Percentiles rank a stretch among this genome's conserved stretches.
These are phyloP conservation scores for Pseudocercospora crystallina DNA, from an alignment of 2,329 filamentous ascomycete species.

Conservation along the genomic window DNA sequence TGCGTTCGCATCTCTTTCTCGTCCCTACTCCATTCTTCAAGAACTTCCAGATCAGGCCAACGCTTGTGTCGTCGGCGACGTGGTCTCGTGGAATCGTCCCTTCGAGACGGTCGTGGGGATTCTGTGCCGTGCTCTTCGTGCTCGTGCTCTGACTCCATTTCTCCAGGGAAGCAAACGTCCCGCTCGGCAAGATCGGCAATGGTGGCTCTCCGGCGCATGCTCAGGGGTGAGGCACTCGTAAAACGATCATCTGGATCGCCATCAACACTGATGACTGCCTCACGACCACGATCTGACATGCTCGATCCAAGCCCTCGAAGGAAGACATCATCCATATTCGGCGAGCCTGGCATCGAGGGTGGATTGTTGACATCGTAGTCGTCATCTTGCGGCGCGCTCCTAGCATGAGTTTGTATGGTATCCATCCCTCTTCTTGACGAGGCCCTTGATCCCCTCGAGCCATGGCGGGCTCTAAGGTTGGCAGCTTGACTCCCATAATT, in stretches of 20 bases:
- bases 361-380: slow-evolving; percentile 63
- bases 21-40: slow-evolving; percentile 86
- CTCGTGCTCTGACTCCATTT: slow-evolving; percentile 51
- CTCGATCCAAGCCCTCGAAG: slow-evolving; percentile 62
- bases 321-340: slow-evolving; percentile 64
- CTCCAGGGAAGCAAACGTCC: slow-evolving; percentile 89
- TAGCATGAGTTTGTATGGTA: slow-evolving; percentile 13
- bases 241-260: slow-evolving; percentile 31
- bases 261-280: slow-evolving; percentile 54
- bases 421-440: slow-evolving; percentile 23
- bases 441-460: slow-evolving; percentile 27
- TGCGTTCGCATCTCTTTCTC: slow-evolving; percentile 81
- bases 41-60: slow-evolving; percentile 81
- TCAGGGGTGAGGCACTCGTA: slow-evolving; percentile 42
- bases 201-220: slow-evolving; percentile 48
- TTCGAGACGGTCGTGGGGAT: slow-evolving; percentile 11
- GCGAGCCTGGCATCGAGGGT: slow-evolving; percentile 61
- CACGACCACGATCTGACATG: slow-evolving; percentile 40
- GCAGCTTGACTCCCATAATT: slow-evolving; percentile 31
- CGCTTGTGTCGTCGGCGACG: slow-evolving; percentile 64
- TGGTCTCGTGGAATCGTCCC: slow-evolving; percentile 20
- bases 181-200: slow-evolving; percentile 68
- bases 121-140: slow-evolving; percentile 49
- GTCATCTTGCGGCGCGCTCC: slow-evolving; percentile 14
- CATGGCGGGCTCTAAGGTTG: slow-evolving; percentile 28